phyloP scores from a whole-genome alignment of 2,329 filamentous ascomycete genomes.

The Diaporthe ampelina region DNA sequence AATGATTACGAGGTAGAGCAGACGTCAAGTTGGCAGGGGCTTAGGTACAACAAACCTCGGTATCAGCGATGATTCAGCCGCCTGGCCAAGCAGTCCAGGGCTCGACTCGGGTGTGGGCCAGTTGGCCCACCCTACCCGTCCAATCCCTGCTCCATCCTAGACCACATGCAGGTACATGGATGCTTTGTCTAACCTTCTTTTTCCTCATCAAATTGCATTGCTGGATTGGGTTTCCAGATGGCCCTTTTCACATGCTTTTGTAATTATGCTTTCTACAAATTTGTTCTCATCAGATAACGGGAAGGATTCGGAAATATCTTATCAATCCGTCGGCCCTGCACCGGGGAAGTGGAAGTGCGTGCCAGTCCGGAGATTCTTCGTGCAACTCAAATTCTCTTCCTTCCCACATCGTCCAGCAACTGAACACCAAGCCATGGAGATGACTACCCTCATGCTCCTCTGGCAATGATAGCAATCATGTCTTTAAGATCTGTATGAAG shows the following conservation, averaged over 20 bases:
- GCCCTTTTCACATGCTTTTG: constrained; percentile 16
- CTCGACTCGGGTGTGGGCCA: not conserved
- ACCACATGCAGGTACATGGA: constrained; percentile 16
- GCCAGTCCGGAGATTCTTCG: not conserved
- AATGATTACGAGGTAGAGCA: not conserved
- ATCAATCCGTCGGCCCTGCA: not conserved
- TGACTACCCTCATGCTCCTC: not conserved
- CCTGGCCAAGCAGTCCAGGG: not conserved
- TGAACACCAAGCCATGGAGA: not conserved
- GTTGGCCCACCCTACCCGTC: not conserved
- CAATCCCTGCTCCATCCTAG: not conserved
- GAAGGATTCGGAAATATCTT: not conserved
- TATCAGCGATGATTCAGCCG: not conserved
- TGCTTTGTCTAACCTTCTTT: not conserved
- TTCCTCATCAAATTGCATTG: not conserved
- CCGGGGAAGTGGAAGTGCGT: not conserved
- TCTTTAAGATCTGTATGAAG: not conserved
- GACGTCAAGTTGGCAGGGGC: not conserved
- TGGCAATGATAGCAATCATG: not conserved
- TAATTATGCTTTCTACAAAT: not conserved
- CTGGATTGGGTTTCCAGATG: not conserved
- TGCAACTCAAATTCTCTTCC: constrained; percentile 5
- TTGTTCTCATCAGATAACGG: constrained; percentile 1
- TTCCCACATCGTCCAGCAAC: not conserved
- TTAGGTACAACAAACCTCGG: not conserved